Base-by-base conservation (phyloP, 306 rosid genomes). In the Cucurbita argyrosperma region DNA sequence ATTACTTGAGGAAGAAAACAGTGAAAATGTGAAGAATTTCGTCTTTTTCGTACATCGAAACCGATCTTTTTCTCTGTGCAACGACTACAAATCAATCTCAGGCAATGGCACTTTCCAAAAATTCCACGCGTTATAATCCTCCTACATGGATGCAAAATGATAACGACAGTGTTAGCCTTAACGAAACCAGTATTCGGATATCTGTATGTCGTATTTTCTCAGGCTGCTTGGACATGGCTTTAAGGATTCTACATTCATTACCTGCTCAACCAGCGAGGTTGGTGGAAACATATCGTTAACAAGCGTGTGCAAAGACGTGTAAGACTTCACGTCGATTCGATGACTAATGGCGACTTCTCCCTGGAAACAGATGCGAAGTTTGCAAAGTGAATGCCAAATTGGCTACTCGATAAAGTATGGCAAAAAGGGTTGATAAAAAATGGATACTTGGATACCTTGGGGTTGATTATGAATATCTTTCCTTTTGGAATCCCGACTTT, bases 271-370 rank as follows among this genome's bases (percentile, higher is more conserved):
- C 80, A 81, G 73, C 74, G 91, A 89, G 59, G 99, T 91, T 4
- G 99, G 97, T 19, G 99, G 99, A 62, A 95, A 95, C 99, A 95
- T 95, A 83, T 95, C 99, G 5, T 95, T 87, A 72, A 95, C 99
- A 4, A 95, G 97, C 26, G 99, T 95, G 80, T 95, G 99, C 66
- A 95, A 74, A 35, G 97, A 91, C 18, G 99, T 95, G 85, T 95
- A 95, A 4, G 99, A 89, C 83, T 88, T 95, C 45, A 86, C 90
- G 45, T 88, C 96, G 5, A 82, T 81, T 1, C 92, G 91, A 74
- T 95, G 97, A 81, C 99, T 95, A 61, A 81, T 91, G 59, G 99
- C 99, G 10, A 95, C 99, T 83, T 95, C 97, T 16, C 99, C 99
- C 99, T 95, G 85, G 73, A 39, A 80, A 73, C 8, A 19, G 77